These are phyloP conservation scores for Globisporangium abappressorium DNA, from an alignment of 352 stramenopile genomes.

Conservation along the genomic window DNA sequence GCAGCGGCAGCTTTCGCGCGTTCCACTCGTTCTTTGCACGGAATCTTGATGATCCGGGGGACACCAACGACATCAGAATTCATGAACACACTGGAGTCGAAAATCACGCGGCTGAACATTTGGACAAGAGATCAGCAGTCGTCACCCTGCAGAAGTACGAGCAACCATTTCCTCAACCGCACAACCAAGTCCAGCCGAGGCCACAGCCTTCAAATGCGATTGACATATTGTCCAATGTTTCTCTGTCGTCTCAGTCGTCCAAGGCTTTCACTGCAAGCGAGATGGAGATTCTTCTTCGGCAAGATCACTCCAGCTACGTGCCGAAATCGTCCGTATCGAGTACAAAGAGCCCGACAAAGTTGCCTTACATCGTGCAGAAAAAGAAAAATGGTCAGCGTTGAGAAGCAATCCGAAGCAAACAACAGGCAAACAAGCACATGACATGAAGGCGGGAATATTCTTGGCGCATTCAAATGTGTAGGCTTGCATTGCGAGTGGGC, in stretches of 20 bases:
- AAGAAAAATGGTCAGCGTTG: conserved; percentile 17
- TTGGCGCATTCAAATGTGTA: conserved; percentile 1
- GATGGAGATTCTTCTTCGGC: conserved; percentile 13
- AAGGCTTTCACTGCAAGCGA: conserved; percentile 13
- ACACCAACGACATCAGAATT: neutral
- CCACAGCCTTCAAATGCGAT: neutral
- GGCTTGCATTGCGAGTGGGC: conserved; percentile 6
- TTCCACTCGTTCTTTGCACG: conserved; percentile 52
- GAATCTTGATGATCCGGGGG: conserved; percentile 10
- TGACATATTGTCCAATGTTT: neutral
- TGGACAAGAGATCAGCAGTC: neutral
- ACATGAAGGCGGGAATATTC: neutral
- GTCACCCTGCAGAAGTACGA: conserved; percentile 6
- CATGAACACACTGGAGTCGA: neutral
- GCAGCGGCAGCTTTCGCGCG: conserved; percentile 31
- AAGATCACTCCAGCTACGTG: neutral
- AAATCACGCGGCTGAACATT: neutral
- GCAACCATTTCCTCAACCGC: neutral
- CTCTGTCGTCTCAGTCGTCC: neutral
- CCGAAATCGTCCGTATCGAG: neutral
- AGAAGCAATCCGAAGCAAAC: neutral
- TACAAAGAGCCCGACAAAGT: conserved; percentile 24
- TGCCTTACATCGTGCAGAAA: conserved; percentile 45
- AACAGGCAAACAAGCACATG: neutral
- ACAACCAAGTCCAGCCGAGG: neutral